These are phyloP conservation scores for Zygoascus sp. DNA, from an alignment of 1,139 yeast species.

Conservation along the genomic window DNA sequence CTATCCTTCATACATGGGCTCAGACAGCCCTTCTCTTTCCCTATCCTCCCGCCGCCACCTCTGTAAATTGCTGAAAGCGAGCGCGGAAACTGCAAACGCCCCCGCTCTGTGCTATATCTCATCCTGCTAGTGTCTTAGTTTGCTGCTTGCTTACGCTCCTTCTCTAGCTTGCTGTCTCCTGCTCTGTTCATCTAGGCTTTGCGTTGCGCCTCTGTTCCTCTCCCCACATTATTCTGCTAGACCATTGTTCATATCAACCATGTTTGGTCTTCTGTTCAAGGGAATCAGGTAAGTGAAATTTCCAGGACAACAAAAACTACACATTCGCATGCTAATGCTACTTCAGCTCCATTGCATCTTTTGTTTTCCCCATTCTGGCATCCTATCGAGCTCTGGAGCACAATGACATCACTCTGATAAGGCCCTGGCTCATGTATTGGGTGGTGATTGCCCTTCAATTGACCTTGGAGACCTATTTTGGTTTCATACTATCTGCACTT, in stretches of 20 bases:
- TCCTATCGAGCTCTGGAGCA: slow-evolving; percentile 51
- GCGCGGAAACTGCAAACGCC: no score
- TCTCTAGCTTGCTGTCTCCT: no score
- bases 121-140: no score
- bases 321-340: neutral
- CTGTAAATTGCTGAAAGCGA: no score
- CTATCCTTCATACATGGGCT: neutral
- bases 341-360: slow-evolving; percentile 36
- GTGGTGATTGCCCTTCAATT: slow-evolving; percentile 45
- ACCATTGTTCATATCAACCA: slow-evolving; percentile 3
- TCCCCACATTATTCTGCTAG: no score
- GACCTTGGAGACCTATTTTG: slow-evolving; percentile 42
- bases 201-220: no score
- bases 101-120: no score
- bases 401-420: slow-evolving; percentile 43
- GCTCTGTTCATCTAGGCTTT: no score
- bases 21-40: no score
- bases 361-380: slow-evolving; percentile 54
- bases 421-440: slow-evolving; percentile 65
- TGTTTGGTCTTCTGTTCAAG: slow-evolving; percentile 20
- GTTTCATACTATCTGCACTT: slow-evolving; percentile 39
- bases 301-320: neutral
- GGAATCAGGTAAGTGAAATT: slow-evolving; percentile 14
- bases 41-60: no score
- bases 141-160: no score